Evolutionary conservation across 192 early-diverging fungal species (phyloP), one percentile per base, ranked within the genome.

Genomic region (Backusella psychrophila): DNA sequence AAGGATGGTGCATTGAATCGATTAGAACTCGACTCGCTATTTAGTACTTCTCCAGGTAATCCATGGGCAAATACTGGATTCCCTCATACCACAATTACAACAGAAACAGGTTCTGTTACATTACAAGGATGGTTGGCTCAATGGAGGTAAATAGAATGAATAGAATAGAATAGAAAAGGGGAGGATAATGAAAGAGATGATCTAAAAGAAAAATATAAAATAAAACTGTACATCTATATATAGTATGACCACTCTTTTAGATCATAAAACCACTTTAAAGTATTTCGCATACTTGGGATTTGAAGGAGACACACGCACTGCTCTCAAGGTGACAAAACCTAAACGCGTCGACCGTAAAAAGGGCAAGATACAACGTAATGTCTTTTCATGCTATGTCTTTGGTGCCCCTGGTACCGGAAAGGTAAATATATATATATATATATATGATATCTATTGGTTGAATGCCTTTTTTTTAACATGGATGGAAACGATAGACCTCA

Each of bases 281-380:
- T 99, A 98, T 75, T 85, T 99, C 70, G 98, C 97, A 2, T 99
- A 98, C 81, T 92, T 99, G 44, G 98, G 98, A 14, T 99, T 90
- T 84, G 89, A 93, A 46, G 94, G 93, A 15, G 97, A 99, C 73
- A 93, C 89, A 19, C 93, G 95, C 69, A 91, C 88, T 11, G 98
- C 95, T 0, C 86, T 99, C 8, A 94, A 96, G 73, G 85, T 97
- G 21, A 91, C 91, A 7, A 79, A 87, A 66, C 90, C 91, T 35
- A 84, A 88, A 44, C 90, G 93, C 73, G 77, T 88, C 23, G 91
- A 94, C 46, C 90, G 93, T 11, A 93, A 92, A 78, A 85, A 92
- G 72, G 93, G 95, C 35, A 94, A 94, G 75, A 87, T 95, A 15
- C 95, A 95, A 74, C 88, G 96, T 49, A 95, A 92, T 79, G 95